Percentiles rank a stretch among this genome's conserved stretches.
phyloP scores from a whole-genome alignment of 768 basidiomycete species.

The Suillus discolor region DNA sequence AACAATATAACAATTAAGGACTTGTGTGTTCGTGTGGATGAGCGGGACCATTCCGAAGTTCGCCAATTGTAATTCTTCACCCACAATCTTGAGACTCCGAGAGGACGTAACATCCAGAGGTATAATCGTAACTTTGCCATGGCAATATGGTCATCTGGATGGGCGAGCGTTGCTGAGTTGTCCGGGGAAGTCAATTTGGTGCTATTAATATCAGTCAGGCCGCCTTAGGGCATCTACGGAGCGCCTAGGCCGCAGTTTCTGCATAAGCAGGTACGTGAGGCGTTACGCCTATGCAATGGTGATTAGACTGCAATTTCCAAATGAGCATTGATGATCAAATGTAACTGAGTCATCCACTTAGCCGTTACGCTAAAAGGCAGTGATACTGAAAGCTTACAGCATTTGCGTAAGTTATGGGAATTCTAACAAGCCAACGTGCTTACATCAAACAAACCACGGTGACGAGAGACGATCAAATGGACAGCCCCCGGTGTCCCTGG shows the following conservation, averaged over 20 bases:
- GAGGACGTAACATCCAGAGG: background rate
- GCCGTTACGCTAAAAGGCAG: no score
- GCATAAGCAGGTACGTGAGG: background rate
- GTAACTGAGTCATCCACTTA: no score
- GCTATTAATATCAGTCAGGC: background rate
- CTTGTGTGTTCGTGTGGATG: background rate
- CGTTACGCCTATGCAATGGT: background rate
- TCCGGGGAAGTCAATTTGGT: background rate
- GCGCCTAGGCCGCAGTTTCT: background rate
- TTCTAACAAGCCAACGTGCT: no score
- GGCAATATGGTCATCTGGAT: background rate
- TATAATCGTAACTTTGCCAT: background rate
- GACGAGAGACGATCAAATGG: background rate
- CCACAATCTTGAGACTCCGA: background rate
- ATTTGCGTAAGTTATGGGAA: no score
- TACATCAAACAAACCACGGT: background rate
- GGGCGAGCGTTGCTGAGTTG: background rate
- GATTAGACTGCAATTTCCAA: background rate
- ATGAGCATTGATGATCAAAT: background rate
- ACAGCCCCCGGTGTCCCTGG: constrained; percentile 1
- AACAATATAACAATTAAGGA: background rate
- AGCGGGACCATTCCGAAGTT: background rate
- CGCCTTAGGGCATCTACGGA: background rate
- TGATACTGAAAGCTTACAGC: no score
- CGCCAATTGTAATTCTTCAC: background rate